Evolutionary conservation across 129 eudicot species (phyloP).

Genomic region (Centaurea solstitialis): DNA sequence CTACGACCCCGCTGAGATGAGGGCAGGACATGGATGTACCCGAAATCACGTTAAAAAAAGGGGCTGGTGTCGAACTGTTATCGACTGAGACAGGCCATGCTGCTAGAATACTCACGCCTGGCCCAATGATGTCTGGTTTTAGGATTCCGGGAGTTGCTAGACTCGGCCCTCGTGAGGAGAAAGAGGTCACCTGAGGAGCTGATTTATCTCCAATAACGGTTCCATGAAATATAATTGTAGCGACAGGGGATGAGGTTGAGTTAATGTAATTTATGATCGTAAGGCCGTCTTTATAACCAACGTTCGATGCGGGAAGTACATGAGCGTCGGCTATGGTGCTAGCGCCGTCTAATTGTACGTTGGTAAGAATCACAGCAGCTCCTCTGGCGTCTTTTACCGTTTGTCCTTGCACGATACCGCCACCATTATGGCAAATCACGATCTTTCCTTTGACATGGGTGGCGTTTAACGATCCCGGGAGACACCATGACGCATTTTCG

Average conservation of each 20-base stretch:
- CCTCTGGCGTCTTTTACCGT: too few relatives aligned
- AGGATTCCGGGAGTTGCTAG: conserved; percentile 52
- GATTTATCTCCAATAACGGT: conserved; percentile 37
- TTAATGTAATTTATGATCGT: conserved; percentile 39
- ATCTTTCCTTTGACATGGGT: too few relatives aligned
- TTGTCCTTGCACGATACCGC: too few relatives aligned
- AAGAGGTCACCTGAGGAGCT: conserved; percentile 51
- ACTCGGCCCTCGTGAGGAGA: conserved; percentile 57
- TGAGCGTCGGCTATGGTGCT: conserved; percentile 50
- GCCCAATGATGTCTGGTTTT: too few relatives aligned
- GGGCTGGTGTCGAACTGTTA: too few relatives aligned
- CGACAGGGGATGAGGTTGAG: conserved; percentile 48
- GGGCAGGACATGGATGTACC: too few relatives aligned
- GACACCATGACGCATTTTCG: too few relatives aligned
- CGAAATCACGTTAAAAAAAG: too few relatives aligned
- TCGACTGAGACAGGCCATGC: conserved; percentile 64
- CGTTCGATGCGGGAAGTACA: conserved; percentile 58
- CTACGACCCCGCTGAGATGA: too few relatives aligned
- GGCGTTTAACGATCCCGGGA: too few relatives aligned
- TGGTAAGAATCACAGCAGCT: conserved; percentile 67
- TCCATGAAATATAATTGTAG: conserved; percentile 55
- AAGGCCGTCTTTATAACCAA: conserved; percentile 41
- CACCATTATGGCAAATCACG: too few relatives aligned
- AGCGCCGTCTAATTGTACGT: conserved; percentile 30
- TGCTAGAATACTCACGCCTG: conserved; percentile 60